phyloP scores from a whole-genome alignment of 331 rosid species.

The Arachis monticola region DNA sequence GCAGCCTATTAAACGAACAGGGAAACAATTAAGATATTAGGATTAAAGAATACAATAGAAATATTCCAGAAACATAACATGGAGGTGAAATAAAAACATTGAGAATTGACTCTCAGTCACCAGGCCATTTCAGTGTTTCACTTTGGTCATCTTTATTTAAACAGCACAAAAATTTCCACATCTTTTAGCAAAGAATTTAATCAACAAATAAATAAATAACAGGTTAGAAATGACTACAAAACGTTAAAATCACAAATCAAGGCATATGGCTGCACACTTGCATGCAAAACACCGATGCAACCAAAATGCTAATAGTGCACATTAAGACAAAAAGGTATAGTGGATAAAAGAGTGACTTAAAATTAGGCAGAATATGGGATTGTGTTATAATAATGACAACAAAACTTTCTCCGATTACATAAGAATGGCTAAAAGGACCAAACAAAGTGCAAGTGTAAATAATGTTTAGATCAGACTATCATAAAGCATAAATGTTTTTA shows the following conservation, averaged over 20 bases:
- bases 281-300: slow-evolving; percentile 13
- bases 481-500: neutral
- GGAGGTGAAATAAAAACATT: slow-evolving; percentile 6
- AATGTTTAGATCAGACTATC: too few relatives aligned
- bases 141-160: slow-evolving; percentile 8
- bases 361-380: neutral
- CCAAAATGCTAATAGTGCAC: slow-evolving; percentile 12
- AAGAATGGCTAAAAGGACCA: neutral
- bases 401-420: too few relatives aligned
- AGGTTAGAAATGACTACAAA: slow-evolving; percentile 15
- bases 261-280: slow-evolving; percentile 4
- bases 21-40: slow-evolving; percentile 34
- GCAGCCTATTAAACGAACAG: slow-evolving; percentile 73
- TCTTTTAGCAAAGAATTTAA: slow-evolving; percentile 29
- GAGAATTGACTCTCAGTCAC: slow-evolving; percentile 31
- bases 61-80: slow-evolving; percentile 29
- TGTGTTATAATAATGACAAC: neutral
- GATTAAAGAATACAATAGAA: slow-evolving; percentile 26
- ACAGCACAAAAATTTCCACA: slow-evolving; percentile 28
- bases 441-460: neutral
- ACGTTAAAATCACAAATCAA: slow-evolving; percentile 15
- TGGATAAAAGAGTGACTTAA: slow-evolving; percentile 2
- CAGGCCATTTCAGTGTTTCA: neutral
- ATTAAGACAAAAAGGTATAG: slow-evolving; percentile 5
- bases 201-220: slow-evolving; percentile 9